Evolutionary conservation across 176 grass and related monocot species (phyloP).

Genomic region (Avena insularis): DNA sequence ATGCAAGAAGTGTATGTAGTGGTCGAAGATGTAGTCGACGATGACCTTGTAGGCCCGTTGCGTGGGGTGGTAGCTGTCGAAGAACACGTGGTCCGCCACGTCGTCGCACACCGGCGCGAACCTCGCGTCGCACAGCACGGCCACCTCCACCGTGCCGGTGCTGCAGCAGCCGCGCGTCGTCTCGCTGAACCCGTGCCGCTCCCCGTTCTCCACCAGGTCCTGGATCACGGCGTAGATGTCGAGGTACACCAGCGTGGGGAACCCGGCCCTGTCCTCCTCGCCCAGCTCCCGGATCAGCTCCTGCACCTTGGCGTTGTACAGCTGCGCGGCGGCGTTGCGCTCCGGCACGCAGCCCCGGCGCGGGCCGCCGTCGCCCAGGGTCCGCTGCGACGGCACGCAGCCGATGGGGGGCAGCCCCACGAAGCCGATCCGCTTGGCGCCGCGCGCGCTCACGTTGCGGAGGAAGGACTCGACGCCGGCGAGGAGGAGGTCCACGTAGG

Average conservation of each 20-base stretch:
- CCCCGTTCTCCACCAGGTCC: constrained; percentile 54
- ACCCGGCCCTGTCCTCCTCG: not conserved
- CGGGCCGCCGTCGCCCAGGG: constrained; percentile 49
- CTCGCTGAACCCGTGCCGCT: constrained; percentile 54
- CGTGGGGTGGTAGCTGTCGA: constrained; percentile 67
- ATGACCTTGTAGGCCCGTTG: not conserved
- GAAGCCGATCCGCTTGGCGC: constrained; percentile 58
- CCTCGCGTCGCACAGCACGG: constrained; percentile 59
- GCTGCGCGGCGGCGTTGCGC: constrained; percentile 67
- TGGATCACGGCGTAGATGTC: constrained; percentile 70
- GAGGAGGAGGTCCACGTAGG: constrained; percentile 52
- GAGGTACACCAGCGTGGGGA: constrained; percentile 43
- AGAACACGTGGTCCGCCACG: constrained; percentile 60
- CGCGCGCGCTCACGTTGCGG: constrained; percentile 25
- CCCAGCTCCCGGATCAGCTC: constrained; percentile 26
- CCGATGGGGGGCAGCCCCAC: constrained; percentile 77
- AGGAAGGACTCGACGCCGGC: constrained; percentile 51
- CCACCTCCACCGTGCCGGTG: constrained; percentile 71
- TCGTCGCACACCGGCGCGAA: constrained; percentile 56
- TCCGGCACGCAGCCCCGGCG: constrained; percentile 47
- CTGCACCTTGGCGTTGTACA: constrained; percentile 60
- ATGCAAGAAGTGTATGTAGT: too few relatives aligned
- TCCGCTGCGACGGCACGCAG: constrained; percentile 80
- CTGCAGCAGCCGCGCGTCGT: constrained; percentile 74
- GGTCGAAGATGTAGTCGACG: not conserved